Conservation (phyloP, 139 green algal genomes). For the Chlamydomonas incerta region DNA sequence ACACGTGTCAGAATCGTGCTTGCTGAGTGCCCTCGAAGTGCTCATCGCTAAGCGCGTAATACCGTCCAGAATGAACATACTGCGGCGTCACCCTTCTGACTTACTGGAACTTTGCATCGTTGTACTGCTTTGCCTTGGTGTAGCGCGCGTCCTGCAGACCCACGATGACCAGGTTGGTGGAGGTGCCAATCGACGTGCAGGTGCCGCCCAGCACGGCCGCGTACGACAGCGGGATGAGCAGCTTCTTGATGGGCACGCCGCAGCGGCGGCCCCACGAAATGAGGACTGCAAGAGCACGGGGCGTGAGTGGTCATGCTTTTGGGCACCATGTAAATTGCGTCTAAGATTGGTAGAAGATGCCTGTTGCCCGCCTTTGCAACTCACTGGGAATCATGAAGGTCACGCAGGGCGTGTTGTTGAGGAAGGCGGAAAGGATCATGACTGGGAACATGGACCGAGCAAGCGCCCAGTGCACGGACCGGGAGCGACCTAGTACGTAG, state of each 20-base stretch:
- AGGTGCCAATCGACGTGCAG: slow-evolving; percentile 84
- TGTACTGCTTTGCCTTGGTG: slow-evolving; percentile 5
- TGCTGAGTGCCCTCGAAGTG: too few species aligned
- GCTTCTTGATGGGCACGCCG: slow-evolving; percentile 45
- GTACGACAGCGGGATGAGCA: slow-evolving; percentile 83
- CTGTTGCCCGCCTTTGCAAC: neutral
- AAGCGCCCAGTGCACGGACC: slow-evolving; percentile 36
- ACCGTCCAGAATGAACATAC: too few species aligned
- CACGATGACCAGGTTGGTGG: slow-evolving; percentile 87
- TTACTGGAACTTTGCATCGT: slow-evolving; percentile 13
- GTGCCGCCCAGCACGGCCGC: slow-evolving; percentile 83
- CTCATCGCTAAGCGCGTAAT: too few species aligned
- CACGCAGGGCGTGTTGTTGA: slow-evolving; percentile 85
- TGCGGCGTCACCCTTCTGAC: neutral
- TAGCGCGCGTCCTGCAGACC: slow-evolving; percentile 40
- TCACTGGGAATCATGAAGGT: slow-evolving; percentile 64
- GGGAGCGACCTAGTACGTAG: slow-evolving; percentile 32
- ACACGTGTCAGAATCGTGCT: too few species aligned
- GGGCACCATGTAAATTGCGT: too few species aligned
- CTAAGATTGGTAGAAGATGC: too few species aligned
- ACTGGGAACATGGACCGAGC: slow-evolving; percentile 57
- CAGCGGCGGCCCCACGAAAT: slow-evolving; percentile 41
- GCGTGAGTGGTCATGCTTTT: too few species aligned
- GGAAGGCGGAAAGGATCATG: slow-evolving; percentile 75
- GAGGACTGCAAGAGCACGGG: neutral